Percentiles rank a stretch among this genome's conserved stretches.
These are phyloP conservation scores for Dryas drummondii DNA, from an alignment of 306 rosid species.

Conservation along the genomic window DNA sequence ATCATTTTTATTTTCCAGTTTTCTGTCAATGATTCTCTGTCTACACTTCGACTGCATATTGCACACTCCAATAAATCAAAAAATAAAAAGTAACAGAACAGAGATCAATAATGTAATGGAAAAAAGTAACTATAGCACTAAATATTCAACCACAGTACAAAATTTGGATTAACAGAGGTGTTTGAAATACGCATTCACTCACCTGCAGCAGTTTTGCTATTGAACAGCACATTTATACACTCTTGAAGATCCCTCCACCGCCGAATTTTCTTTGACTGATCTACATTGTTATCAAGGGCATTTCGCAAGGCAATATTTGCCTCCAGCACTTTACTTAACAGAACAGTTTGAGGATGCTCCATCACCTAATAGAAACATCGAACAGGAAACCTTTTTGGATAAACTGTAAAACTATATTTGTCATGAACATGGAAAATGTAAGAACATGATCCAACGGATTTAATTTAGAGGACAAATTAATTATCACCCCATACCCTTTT, in stretches of 20 bases:
- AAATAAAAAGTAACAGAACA: background rate
- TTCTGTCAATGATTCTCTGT: background rate
- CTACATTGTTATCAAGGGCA: conserved; percentile 47
- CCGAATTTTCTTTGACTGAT: conserved; percentile 35
- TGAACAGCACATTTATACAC: conserved; percentile 66
- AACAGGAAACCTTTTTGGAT: background rate
- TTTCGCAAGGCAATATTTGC: conserved; percentile 59
- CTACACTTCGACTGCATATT: background rate
- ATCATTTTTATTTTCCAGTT: background rate
- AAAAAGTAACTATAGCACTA: background rate
- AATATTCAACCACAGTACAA: background rate
- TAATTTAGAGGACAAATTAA: background rate
- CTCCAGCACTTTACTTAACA: conserved; percentile 66
- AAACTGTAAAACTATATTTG: background rate
- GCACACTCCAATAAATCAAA: background rate
- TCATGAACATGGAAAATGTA: conserved; percentile 22
- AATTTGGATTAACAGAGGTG: background rate
- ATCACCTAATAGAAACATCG: conserved; percentile 53
- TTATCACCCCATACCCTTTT: background rate
- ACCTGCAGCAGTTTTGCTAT: conserved; percentile 69
- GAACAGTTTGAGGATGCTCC: conserved; percentile 90
- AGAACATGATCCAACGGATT: background rate
- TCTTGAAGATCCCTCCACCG: conserved; percentile 88
- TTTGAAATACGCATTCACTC: conserved; percentile 27
- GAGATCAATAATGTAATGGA: background rate